phyloP scores from a whole-genome alignment of 2,329 filamentous ascomycete genomes.

The Ophiostoma montium region DNA sequence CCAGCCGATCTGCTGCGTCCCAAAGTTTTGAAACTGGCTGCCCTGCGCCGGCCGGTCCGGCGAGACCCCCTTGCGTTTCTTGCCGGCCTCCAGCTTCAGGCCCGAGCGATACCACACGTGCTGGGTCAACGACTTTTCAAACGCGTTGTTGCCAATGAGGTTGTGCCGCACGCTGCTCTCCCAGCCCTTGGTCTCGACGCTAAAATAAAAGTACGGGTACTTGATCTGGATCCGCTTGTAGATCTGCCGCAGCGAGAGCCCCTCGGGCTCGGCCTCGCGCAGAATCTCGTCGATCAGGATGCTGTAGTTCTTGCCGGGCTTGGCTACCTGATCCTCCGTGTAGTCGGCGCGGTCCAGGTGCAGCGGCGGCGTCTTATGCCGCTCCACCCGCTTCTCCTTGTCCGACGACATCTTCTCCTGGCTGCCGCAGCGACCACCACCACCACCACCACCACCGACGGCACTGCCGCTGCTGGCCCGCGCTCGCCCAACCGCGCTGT shows the following conservation, averaged over 20 bases:
- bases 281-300: slow-evolving; percentile 47
- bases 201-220: slow-evolving; percentile 47
- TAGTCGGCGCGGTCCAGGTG: slow-evolving; percentile 41
- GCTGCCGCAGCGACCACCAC: slow-evolving; percentile 13
- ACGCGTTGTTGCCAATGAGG: slow-evolving; percentile 46
- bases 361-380: slow-evolving; percentile 47
- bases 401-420: slow-evolving; percentile 33
- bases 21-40: slow-evolving; percentile 10
- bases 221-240: slow-evolving; percentile 45
- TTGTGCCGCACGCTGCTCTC: slow-evolving; percentile 52
- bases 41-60: slow-evolving; percentile 29
- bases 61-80: slow-evolving; percentile 42
- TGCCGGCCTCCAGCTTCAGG: slow-evolving; percentile 44
- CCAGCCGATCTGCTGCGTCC: not conserved
- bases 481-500: not conserved
- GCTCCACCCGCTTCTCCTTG: slow-evolving; percentile 36
- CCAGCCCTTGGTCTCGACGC: slow-evolving; percentile 49
- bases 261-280: slow-evolving; percentile 37
- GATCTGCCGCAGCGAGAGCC: slow-evolving; percentile 45
- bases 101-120: slow-evolving; percentile 44
- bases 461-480: not conserved
- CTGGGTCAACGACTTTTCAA: slow-evolving; percentile 42
- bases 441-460: not conserved
- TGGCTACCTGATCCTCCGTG: slow-evolving; percentile 42
- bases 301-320: slow-evolving; percentile 49